Conservation (phyloP, 2,329 filamentous ascomycete species). For the Aspergillus tamarii region DNA sequence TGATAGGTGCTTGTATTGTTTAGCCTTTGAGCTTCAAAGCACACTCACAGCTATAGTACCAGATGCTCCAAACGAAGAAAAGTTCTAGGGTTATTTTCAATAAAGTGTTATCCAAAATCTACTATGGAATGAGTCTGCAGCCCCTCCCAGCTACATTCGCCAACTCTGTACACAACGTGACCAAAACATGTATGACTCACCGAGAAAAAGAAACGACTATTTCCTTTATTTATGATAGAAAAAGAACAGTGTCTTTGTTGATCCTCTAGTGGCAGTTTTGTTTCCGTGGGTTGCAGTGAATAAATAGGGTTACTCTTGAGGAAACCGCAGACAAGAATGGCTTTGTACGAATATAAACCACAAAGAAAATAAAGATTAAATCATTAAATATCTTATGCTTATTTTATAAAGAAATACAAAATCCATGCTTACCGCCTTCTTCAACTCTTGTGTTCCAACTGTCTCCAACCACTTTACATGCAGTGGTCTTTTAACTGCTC, state of each 20-base stretch:
- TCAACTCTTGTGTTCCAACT: neutral
- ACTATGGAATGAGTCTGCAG: too few species aligned
- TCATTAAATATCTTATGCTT: too few species aligned
- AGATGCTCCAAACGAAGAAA: too few species aligned
- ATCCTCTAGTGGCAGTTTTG: neutral
- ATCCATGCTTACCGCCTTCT: neutral
- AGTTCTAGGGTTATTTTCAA: too few species aligned
- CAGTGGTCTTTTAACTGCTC: too few species aligned
- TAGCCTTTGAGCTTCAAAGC: too few species aligned
- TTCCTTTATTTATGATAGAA: neutral
- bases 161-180: neutral
- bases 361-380: neutral
- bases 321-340: neutral
- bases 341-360: neutral
- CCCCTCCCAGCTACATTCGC: too few species aligned
- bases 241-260: neutral
- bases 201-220: fast-evolving
- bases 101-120: too few species aligned
- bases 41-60: too few species aligned
- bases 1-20: too few species aligned
- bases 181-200: neutral
- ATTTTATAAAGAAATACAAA: too few species aligned
- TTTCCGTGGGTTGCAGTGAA: neutral
- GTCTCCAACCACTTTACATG: neutral
- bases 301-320: neutral